A percentile compares a stretch with the other conserved stretches of the same genome.
Conservation (phyloP, 1,284 basidiomycete genomes). For the Schizopora paradoxa region DNA sequence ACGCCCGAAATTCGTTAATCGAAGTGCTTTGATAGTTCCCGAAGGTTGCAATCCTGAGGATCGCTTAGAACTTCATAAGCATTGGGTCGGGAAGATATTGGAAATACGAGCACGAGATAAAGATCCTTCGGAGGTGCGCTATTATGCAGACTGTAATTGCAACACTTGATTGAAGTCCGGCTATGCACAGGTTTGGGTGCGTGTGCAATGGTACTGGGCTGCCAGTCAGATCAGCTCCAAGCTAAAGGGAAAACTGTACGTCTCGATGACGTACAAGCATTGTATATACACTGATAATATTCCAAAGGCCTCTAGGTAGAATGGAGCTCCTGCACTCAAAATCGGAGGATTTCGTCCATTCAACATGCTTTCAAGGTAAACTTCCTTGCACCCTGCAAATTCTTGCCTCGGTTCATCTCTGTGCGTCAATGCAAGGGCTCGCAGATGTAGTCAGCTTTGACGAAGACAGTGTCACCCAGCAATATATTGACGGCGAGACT, state of each 20-base stretch:
- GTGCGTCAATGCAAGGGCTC: background rate
- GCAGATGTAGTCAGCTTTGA: conserved; percentile 1
- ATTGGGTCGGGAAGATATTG: conserved; percentile 17
- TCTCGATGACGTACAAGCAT: background rate
- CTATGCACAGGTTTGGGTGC: conserved; percentile 12
- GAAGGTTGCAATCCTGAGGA: background rate
- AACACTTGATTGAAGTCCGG: background rate
- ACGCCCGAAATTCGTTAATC: background rate
- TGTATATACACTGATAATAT: background rate
- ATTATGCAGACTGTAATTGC: background rate
- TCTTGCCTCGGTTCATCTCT: background rate
- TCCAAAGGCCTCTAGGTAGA: background rate
- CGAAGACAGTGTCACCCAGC: conserved; percentile 4
- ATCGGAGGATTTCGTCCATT: conserved; percentile 14
- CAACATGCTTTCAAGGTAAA: conserved; percentile 10
- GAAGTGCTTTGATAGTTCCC: conserved; percentile 11
- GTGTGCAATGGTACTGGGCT: conserved; percentile 13
- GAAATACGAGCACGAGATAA: conserved; percentile 9
- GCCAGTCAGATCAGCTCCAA: conserved; percentile 5
- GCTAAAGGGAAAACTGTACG: background rate
- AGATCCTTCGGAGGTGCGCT: conserved; percentile 10
- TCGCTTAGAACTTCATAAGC: background rate
- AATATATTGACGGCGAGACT: conserved; percentile 3
- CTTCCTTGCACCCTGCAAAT: background rate
- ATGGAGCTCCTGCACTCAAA: conserved; percentile 15